Conservation (phyloP, 306 rosid genomes). For the Inga leiocalycina region DNA sequence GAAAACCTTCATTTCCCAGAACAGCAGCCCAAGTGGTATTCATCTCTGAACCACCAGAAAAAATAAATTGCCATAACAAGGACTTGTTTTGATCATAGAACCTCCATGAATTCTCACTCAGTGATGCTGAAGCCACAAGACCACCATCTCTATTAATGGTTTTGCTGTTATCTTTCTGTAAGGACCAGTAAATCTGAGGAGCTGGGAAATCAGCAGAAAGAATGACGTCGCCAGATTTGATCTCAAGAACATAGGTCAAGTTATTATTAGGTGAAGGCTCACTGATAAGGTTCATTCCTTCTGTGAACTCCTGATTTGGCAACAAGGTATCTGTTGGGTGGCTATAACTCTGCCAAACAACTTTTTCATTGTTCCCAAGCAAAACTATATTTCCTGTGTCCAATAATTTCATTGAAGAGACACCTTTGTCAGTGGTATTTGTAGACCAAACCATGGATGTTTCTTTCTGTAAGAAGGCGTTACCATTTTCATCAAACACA, state of each 20-base stretch:
- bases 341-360: constrained; percentile 65
- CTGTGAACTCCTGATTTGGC: constrained; percentile 49
- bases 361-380: constrained; percentile 34
- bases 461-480: constrained; percentile 34
- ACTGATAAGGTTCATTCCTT: constrained; percentile 55
- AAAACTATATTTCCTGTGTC: constrained; percentile 63
- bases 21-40: constrained; percentile 66
- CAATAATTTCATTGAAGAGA: constrained; percentile 42
- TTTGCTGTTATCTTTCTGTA: constrained; percentile 40
- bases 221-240: constrained; percentile 44
- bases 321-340: constrained; percentile 63
- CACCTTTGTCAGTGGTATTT: constrained; percentile 41
- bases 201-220: constrained; percentile 46
- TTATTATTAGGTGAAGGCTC: constrained; percentile 34
- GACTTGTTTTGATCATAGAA: constrained; percentile 43
- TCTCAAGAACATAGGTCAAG: constrained; percentile 43
- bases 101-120: constrained; percentile 48
- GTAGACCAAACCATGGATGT: constrained; percentile 44
- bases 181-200: constrained; percentile 65
- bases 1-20: constrained; percentile 61
- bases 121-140: constrained; percentile 33
- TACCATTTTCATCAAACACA: constrained; percentile 46
- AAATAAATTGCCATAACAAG: constrained; percentile 53
- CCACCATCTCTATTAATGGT: constrained; percentile 34
- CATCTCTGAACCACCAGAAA: constrained; percentile 31